Evolutionary conservation across 768 basidiomycete species (phyloP), one percentile per base, ranked within the genome.

Genomic region (Serendipita vermifera): DNA sequence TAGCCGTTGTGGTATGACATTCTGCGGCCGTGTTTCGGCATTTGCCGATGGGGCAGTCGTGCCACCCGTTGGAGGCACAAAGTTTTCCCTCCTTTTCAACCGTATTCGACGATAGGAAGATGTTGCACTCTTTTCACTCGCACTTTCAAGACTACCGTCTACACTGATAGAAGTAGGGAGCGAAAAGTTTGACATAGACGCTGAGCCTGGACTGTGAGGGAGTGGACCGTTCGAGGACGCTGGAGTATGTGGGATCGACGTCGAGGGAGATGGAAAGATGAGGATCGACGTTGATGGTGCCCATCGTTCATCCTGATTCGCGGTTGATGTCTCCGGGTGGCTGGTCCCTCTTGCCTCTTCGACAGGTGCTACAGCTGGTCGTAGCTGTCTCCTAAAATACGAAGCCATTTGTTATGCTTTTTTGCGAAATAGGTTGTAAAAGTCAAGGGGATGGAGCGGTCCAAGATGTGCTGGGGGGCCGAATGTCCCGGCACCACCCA

Each of bases 81-180:
- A n/a, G n/a, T n/a, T n/a, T n/a, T n/a, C n/a, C n/a, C n/a, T n/a
- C n/a, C n/a, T n/a, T n/a, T n/a, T n/a, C 17, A 51, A 29, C n/a
- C 46, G 46, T 26, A 51, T 9, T 9, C 46, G 46, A 15, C 46
- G 46, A 4, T 26, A 20, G 22, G n/a, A 51, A 17, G 46, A 51
- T 26, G 46, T 20, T 7, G 46, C n/a, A n/a, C 22, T 51, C 22
- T n/a, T 29, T 15, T 29, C 22, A 26, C 29, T 51, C 20, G n/a
- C 20, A n/a, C 46, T 51, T 15, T 26, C n/a, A 22, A 20, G 24
- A 20, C 46, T 29, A 26, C 46, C 31, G 4, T 26, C 46, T 26
- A 51, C 46, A n/a, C 46, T 51, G 6, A 51, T 51, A 29, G 46
- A 51, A 15, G 46, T 51, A 5, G 46, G 46, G n/a, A 51, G 46